A percentile compares a stretch with the other conserved stretches of the same genome.
Conservation (phyloP, 1,284 basidiomycete species). For the Melampsora medusae region DNA sequence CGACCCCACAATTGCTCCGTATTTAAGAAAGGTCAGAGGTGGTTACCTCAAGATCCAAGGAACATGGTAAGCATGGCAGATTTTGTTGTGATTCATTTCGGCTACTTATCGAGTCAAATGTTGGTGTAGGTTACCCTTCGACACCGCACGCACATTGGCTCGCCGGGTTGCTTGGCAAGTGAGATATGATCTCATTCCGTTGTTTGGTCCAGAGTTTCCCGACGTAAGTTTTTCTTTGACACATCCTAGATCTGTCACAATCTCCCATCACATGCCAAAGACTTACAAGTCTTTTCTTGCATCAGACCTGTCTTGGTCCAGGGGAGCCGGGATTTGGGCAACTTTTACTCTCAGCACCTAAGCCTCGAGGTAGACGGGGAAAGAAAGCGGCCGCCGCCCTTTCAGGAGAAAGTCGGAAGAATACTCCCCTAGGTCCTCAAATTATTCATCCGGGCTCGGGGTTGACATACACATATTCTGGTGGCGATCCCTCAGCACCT, state of each 20-base stretch:
- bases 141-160: constrained; percentile 45
- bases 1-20: constrained; percentile 73
- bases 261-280: not conserved
- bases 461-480: not conserved
- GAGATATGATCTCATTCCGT: constrained; percentile 72
- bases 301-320: constrained; percentile 45
- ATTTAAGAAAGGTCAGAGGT: constrained; percentile 74
- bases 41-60: constrained; percentile 84
- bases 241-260: not conserved
- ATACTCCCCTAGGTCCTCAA: not conserved
- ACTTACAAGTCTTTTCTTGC: not conserved
- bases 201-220: constrained; percentile 64
- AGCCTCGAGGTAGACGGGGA: constrained; percentile 33
- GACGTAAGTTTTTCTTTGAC: constrained; percentile 25
- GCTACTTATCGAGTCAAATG: constrained; percentile 58
- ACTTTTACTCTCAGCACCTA: constrained; percentile 45
- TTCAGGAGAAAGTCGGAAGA: not conserved
- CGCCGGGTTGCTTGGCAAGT: constrained; percentile 80
- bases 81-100: constrained; percentile 1
- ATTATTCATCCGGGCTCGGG: not conserved
- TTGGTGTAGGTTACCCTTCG: constrained; percentile 55
- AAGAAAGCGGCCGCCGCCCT: constrained; percentile 26
- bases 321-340: constrained; percentile 46
- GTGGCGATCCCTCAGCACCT: constrained; percentile 12
- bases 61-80: constrained; percentile 63